Conservation (phyloP, 2,329 filamentous ascomycete species). For the Venturia oleaginea region DNA sequence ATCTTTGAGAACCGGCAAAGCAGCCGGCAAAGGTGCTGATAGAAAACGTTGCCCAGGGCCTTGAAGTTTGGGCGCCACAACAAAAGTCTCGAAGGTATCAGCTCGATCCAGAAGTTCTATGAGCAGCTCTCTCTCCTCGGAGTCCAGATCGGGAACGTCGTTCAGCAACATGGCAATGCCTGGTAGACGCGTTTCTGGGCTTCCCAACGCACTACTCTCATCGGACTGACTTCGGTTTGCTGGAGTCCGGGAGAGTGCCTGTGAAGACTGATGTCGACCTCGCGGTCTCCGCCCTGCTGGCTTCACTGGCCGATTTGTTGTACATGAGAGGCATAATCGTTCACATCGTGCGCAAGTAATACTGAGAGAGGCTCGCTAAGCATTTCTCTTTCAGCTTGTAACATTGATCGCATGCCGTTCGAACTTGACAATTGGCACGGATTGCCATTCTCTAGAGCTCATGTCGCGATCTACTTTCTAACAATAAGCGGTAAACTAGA, state of each 20-base stretch:
- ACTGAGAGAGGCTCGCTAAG: background rate
- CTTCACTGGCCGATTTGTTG: background rate
- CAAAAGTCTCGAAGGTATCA: background rate
- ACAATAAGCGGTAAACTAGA: background rate
- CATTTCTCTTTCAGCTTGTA: background rate
- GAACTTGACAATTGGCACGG: background rate
- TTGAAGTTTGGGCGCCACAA: background rate
- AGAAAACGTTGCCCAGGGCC: background rate
- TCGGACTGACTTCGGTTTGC: background rate
- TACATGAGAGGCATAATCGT: background rate
- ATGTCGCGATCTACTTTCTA: background rate
- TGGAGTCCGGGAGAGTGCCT: background rate
- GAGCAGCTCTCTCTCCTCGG: background rate
- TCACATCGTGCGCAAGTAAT: background rate
- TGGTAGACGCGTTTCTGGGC: background rate
- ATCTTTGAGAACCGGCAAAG: background rate
- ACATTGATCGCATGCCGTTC: background rate
- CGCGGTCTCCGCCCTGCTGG: background rate
- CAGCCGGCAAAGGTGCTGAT: background rate
- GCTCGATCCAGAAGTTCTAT: background rate
- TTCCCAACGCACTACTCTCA: background rate
- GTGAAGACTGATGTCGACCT: background rate
- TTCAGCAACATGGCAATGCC: background rate
- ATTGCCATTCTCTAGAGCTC: background rate
- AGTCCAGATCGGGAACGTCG: background rate